A percentile compares a stretch with the other conserved stretches of the same genome.
These are phyloP conservation scores for Phytophthora citrophthora DNA, from an alignment of 352 stramenopile species.

Conservation along the genomic window DNA sequence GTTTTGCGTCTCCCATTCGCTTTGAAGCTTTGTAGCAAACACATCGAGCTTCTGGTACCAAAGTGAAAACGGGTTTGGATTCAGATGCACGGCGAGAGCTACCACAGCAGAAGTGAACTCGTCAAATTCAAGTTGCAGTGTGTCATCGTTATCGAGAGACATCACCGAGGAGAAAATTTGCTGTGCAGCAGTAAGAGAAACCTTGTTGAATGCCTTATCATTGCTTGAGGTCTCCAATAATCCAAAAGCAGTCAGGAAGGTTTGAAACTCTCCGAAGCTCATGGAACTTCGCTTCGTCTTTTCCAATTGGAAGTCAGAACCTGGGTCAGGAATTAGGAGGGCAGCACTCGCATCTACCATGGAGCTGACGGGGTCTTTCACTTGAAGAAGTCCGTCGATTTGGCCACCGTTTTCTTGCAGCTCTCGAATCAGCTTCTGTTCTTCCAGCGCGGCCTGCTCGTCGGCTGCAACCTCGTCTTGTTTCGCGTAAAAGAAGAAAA, in stretches of 20 bases:
- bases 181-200: slow-evolving; percentile 32
- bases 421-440: slow-evolving; percentile 20
- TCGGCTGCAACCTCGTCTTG: slow-evolving; percentile 40
- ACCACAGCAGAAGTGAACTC: slow-evolving; percentile 60
- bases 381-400: neutral
- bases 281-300: slow-evolving; percentile 67
- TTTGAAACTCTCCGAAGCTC: slow-evolving; percentile 56
- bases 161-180: slow-evolving; percentile 58
- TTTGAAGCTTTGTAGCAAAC: slow-evolving; percentile 40
- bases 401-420: slow-evolving; percentile 19
- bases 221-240: slow-evolving; percentile 18
- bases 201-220: neutral
- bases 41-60: slow-evolving; percentile 64
- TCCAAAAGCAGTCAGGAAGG: slow-evolving; percentile 43
- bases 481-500: slow-evolving; percentile 69
- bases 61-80: slow-evolving; percentile 55
- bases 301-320: slow-evolving; percentile 43
- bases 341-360: slow-evolving; percentile 3
- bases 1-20: slow-evolving; percentile 7
- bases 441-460: slow-evolving; percentile 17
- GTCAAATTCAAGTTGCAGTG: slow-evolving; percentile 62
- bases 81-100: slow-evolving; percentile 48
- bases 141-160: slow-evolving; percentile 59
- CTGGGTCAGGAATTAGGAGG: slow-evolving; percentile 5
- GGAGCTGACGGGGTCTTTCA: slow-evolving; percentile 6